A percentile compares a stretch with the other conserved stretches of the same genome.
Conservation (phyloP, 177 flowering plant species). For the Telopea speciosissima region DNA sequence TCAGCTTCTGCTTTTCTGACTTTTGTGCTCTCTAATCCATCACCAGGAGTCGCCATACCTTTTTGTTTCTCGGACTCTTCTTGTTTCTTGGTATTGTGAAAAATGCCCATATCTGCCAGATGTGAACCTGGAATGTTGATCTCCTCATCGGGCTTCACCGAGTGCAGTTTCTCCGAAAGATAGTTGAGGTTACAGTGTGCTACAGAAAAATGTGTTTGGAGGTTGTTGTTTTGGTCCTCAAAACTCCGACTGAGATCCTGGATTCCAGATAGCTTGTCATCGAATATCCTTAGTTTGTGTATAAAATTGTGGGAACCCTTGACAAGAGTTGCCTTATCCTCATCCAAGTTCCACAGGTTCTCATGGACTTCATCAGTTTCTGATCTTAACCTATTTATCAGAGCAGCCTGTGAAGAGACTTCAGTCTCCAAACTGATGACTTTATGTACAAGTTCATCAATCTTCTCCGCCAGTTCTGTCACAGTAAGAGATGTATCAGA, state of each 20-base stretch:
- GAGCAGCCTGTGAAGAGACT: slow-evolving; percentile 52
- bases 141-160: slow-evolving; percentile 30
- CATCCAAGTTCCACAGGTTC: slow-evolving; percentile 46
- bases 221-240: slow-evolving; percentile 29
- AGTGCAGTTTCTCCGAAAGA: slow-evolving; percentile 36
- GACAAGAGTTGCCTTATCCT: slow-evolving; percentile 29
- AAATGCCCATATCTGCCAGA: slow-evolving; percentile 9
- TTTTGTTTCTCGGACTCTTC: slow-evolving; percentile 1
- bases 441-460: slow-evolving; percentile 63
- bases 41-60: not conserved
- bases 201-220: slow-evolving; percentile 41
- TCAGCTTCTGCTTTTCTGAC: not conserved
- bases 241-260: slow-evolving; percentile 33
- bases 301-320: slow-evolving; percentile 30
- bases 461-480: slow-evolving; percentile 57
- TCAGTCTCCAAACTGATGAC: slow-evolving; percentile 55
- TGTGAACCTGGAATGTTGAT: slow-evolving; percentile 16
- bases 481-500: slow-evolving; percentile 28
- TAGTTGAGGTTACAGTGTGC: slow-evolving; percentile 39
- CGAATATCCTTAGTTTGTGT: slow-evolving; percentile 38
- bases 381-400: slow-evolving; percentile 45
- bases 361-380: slow-evolving; percentile 52
- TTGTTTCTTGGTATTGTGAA: slow-evolving; percentile 3
- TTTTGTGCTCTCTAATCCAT: not conserved
- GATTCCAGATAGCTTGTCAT: slow-evolving; percentile 36